phyloP scores from a whole-genome alignment of 2,329 filamentous ascomycete species.

The Mariannaea elegans region DNA sequence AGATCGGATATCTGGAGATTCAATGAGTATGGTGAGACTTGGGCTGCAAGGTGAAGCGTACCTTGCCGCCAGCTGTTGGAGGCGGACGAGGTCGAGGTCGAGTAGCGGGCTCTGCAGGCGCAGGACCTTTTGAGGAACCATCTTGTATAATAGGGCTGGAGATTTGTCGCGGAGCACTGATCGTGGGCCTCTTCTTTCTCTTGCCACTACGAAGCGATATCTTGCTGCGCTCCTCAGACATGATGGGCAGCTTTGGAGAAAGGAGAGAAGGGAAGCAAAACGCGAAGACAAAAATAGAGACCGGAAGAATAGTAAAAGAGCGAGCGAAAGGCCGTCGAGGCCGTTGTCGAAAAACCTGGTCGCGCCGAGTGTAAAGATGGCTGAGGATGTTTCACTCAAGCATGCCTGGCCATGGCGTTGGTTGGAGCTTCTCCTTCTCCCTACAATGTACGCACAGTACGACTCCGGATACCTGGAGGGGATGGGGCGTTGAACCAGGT shows the following conservation, averaged over 20 bases:
- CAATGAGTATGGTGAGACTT: slow-evolving; percentile 27
- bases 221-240: slow-evolving; percentile 70
- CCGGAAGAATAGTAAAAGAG: not conserved
- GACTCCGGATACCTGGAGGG: slow-evolving; percentile 18
- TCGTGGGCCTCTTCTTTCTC: slow-evolving; percentile 67
- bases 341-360: slow-evolving; percentile 7
- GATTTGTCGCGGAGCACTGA: slow-evolving; percentile 71
- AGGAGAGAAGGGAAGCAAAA: not conserved
- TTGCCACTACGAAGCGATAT: slow-evolving; percentile 72
- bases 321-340: slow-evolving; percentile 7
- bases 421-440: slow-evolving; percentile 19
- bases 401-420: slow-evolving; percentile 26
- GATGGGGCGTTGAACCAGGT: slow-evolving; percentile 31
- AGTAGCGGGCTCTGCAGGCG: slow-evolving; percentile 40
- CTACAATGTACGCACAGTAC: slow-evolving; percentile 29
- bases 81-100: slow-evolving; percentile 57
- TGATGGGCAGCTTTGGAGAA: slow-evolving; percentile 42
- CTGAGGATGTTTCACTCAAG: slow-evolving; percentile 22
- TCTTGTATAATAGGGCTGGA: slow-evolving; percentile 67
- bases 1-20: slow-evolving; percentile 73
- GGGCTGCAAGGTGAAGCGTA: slow-evolving; percentile 39
- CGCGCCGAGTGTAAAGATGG: slow-evolving; percentile 8
- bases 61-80: slow-evolving; percentile 65
- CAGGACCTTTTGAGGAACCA: slow-evolving; percentile 45
- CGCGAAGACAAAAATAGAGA: not conserved